These are phyloP conservation scores for Calonectria leucothoes DNA, from an alignment of 2,329 filamentous ascomycete genomes.

Conservation along the genomic window DNA sequence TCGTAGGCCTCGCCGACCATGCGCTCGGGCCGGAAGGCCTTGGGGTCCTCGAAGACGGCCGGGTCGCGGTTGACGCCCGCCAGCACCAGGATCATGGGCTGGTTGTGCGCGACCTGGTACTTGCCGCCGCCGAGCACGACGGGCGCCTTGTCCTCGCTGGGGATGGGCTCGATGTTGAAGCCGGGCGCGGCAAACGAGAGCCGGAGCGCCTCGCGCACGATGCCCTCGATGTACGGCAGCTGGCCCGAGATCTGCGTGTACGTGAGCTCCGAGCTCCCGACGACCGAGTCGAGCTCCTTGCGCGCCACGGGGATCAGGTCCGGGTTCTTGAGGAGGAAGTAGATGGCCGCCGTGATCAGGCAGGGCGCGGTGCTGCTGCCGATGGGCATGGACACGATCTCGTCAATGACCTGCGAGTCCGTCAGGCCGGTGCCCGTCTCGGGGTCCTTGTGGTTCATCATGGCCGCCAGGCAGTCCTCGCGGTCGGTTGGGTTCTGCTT, in stretches of 20 bases:
- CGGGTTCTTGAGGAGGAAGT: slow-evolving; percentile 64
- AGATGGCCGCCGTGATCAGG: slow-evolving; percentile 58
- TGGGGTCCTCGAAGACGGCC: slow-evolving; percentile 58
- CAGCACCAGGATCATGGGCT: slow-evolving; percentile 61
- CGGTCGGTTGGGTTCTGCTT: slow-evolving; percentile 63
- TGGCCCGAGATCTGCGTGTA: slow-evolving; percentile 60
- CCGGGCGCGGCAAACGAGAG: slow-evolving; percentile 65
- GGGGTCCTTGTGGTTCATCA: slow-evolving; percentile 70
- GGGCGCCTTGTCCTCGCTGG: slow-evolving; percentile 54
- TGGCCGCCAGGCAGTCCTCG: slow-evolving; percentile 70
- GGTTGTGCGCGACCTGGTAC: slow-evolving; percentile 61
- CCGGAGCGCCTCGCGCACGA: slow-evolving; percentile 66
- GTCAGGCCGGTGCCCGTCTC: slow-evolving; percentile 69
- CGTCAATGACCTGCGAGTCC: slow-evolving; percentile 72
- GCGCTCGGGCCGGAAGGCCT: slow-evolving; percentile 59
- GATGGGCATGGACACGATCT: slow-evolving; percentile 76
- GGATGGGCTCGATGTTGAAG: slow-evolving; percentile 64
- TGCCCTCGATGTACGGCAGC: slow-evolving; percentile 64
- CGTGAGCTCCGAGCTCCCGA: slow-evolving; percentile 57
- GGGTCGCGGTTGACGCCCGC: slow-evolving; percentile 63
- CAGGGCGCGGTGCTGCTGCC: slow-evolving; percentile 63
- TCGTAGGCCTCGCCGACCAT: slow-evolving; percentile 61
- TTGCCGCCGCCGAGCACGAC: slow-evolving; percentile 60
- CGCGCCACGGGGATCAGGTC: slow-evolving; percentile 60
- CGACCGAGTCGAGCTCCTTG: slow-evolving; percentile 63